Conservation (phyloP, 352 stramenopile genomes). For the Phytopythium montanum region DNA sequence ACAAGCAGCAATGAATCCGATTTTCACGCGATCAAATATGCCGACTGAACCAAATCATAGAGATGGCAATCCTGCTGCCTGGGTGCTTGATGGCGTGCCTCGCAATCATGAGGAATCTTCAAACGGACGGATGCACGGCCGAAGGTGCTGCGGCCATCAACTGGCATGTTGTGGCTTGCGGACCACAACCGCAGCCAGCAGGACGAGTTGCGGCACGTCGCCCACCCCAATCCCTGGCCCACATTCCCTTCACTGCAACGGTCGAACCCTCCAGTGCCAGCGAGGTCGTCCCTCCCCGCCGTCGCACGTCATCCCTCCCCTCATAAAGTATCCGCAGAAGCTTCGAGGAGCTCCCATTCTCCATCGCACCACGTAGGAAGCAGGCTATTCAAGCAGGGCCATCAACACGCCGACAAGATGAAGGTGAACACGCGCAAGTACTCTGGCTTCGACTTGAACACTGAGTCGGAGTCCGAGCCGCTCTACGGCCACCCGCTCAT, state of each 20-base stretch:
- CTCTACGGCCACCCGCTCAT: conserved; percentile 85
- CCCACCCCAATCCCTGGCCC: not conserved
- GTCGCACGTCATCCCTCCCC: not conserved
- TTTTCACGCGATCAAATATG: too few relatives aligned
- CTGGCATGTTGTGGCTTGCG: too few relatives aligned
- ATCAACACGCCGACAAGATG: conserved; percentile 16
- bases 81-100: too few relatives aligned
- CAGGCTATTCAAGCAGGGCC: not conserved
- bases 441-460: conserved; percentile 18
- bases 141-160: too few relatives aligned
- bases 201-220: not conserved
- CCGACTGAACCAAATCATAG: too few relatives aligned
- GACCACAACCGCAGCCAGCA: too few relatives aligned
- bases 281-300: not conserved
- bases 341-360: conserved; percentile 7
- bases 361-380: conserved; percentile 16
- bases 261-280: not conserved
- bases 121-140: too few relatives aligned
- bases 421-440: conserved; percentile 37
- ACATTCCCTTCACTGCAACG: not conserved
- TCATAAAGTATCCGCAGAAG: not conserved
- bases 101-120: too few relatives aligned
- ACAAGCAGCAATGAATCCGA: too few relatives aligned
- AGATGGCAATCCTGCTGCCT: too few relatives aligned
- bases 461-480: conserved; percentile 41